These are phyloP conservation scores for Nakazawaea anatomiae DNA, from an alignment of 805 yeast genomes.

Conservation along the genomic window DNA sequence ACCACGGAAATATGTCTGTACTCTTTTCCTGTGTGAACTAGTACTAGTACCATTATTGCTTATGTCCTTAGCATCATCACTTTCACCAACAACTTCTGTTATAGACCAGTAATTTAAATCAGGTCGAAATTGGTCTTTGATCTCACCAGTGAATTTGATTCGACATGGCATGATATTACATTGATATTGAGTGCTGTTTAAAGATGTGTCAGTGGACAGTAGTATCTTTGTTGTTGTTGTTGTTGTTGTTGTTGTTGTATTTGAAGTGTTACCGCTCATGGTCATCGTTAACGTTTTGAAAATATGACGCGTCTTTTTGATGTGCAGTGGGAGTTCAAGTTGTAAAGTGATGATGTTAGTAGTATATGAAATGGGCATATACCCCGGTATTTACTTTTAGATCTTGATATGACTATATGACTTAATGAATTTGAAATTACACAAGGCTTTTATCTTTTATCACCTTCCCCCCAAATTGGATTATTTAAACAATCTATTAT, in stretches of 20 bases:
- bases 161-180: slow-evolving; percentile 6
- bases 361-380: too few relatives aligned
- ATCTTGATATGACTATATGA: too few relatives aligned
- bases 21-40: not conserved
- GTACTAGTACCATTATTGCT: not conserved
- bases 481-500: too few relatives aligned
- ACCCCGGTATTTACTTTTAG: too few relatives aligned
- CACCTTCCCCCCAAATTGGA: too few relatives aligned
- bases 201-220: not conserved
- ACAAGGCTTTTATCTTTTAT: too few relatives aligned
- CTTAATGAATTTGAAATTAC: too few relatives aligned
- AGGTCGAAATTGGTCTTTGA: not conserved
- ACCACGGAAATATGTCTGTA: slow-evolving; percentile 6
- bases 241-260: not conserved
- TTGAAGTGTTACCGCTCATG: too few relatives aligned
- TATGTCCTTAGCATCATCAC: not conserved
- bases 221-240: not conserved
- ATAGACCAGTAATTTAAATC: not conserved
- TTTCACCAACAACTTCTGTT: not conserved
- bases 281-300: too few relatives aligned
- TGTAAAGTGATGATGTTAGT: too few relatives aligned
- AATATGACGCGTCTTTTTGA: too few relatives aligned
- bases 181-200: not conserved
- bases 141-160: slow-evolving; percentile 3
- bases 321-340: too few relatives aligned